Evolutionary conservation across 768 basidiomycete genomes (phyloP), one percentile per base, ranked within the genome.

Genomic region (Amanita pallidorosea): DNA sequence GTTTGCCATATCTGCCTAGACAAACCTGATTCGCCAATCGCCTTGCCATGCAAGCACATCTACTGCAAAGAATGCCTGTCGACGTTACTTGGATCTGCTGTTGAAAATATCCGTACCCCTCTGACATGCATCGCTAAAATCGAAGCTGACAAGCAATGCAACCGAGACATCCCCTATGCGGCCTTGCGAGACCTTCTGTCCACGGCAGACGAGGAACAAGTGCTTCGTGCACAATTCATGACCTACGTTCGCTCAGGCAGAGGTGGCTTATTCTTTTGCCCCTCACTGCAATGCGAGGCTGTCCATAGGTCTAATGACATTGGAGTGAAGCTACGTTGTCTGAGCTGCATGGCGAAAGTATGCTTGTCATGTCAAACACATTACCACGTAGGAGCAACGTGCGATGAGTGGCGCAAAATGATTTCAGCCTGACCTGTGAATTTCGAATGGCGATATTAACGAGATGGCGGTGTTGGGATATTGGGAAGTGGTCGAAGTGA

Each of bases 11-110:
- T 76, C 17, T 78, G 75, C 54, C 65, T 66, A 36, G 63, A 64
- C 29, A 54, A 50, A n/a, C 59, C 70, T 11, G 56, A 55, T 13
- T 57, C 66, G n/a, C 58, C 67, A 1, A 56, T 70, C 55, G 60
- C 57, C 49, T 56, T 77, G 53, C 60, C 62, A 23, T 83, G 81
- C 59, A 67, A 67, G 15, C 80, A 83, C 59, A 55, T 56, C 20
- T 81, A 80, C 58, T 81, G 81, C 63, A 64, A 54, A 25, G 31
- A 60, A 7, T 83, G 80, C 60, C 64, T 81, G 46, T 64, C 69
- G 54, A 65, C 71, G 51, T 68, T 72, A 49, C 61, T 80, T 38
- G 59, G 57, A 36, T 62, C 65, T 4, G 57, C 62, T 2, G 55
- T 63, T 13, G 60, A 65, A 62, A 6, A 62, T 61, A 12, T 60